These are phyloP conservation scores for Basidiobolus meristosporus DNA, from an alignment of 371 early-diverging fungal genomes.

Conservation along the genomic window DNA sequence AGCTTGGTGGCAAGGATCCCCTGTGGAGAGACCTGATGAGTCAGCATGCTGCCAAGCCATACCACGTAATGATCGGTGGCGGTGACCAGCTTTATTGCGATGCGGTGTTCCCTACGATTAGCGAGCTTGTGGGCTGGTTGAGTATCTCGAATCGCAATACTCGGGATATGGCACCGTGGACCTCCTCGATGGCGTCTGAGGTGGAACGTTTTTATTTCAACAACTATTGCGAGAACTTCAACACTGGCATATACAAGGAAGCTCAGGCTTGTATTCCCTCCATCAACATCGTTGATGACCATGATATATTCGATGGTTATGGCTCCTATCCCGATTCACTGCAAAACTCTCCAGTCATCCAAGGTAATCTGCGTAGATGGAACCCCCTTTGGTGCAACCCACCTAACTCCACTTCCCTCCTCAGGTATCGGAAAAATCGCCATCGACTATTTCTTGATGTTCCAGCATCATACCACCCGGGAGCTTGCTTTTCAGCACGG, in stretches of 20 bases:
- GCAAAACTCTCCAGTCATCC: conserved; percentile 30
- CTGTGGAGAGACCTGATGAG: conserved; percentile 62
- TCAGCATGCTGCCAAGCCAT: conserved; percentile 42
- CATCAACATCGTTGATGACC: conserved; percentile 63
- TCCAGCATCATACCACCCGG: conserved; percentile 65
- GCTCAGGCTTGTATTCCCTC: conserved; percentile 54
- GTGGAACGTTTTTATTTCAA: conserved; percentile 53
- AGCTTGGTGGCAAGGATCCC: conserved; percentile 37
- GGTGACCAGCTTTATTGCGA: conserved; percentile 77
- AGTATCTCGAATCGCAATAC: conserved; percentile 9
- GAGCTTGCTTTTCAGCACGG: conserved; percentile 34
- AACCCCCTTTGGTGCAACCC: no score
- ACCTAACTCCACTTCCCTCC: no score
- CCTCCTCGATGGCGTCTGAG: conserved; percentile 23
- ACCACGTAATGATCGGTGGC: conserved; percentile 65
- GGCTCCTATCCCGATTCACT: conserved; percentile 72
- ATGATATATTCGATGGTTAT: conserved; percentile 61
- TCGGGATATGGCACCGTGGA: conserved; percentile 18
- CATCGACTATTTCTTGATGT: conserved; percentile 59
- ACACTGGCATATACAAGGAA: conserved; percentile 28
- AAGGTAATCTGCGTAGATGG: no score
- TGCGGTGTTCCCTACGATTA: conserved; percentile 19
- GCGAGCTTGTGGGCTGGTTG: conserved; percentile 36
- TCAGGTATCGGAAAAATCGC: conserved; percentile 41
- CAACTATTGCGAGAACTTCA: conserved; percentile 50